Evolutionary conservation across 371 early-diverging fungal species (phyloP).

Genomic region (Smittium mucronatum): DNA sequence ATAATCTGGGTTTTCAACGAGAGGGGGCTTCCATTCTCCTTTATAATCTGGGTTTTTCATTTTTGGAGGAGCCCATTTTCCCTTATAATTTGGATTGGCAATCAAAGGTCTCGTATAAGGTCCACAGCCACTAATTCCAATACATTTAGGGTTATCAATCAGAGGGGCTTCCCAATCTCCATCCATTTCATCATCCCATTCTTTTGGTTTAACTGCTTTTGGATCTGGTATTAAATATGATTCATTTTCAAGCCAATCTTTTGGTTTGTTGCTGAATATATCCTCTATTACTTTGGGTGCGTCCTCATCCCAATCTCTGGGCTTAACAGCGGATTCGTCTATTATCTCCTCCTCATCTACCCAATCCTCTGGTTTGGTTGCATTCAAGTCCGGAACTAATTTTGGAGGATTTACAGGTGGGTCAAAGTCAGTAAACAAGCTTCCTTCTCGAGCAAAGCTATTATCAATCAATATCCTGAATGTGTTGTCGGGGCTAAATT

Average conservation of each 20-base stretch:
- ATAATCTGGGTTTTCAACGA: slow-evolving; percentile 84
- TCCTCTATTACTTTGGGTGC: slow-evolving; percentile 55
- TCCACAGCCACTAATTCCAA: slow-evolving; percentile 62
- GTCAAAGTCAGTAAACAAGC: slow-evolving; percentile 73
- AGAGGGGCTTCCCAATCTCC: slow-evolving; percentile 58
- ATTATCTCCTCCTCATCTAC: slow-evolving; percentile 77
- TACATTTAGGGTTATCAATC: slow-evolving; percentile 64
- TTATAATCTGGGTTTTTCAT: slow-evolving; percentile 91
- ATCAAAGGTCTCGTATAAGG: slow-evolving; percentile 81
- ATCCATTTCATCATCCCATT: slow-evolving; percentile 80
- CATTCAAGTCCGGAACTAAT: slow-evolving; percentile 74
- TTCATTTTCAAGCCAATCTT: slow-evolving; percentile 53
- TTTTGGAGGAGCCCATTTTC: slow-evolving; percentile 61
- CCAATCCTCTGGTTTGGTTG: slow-evolving; percentile 89
- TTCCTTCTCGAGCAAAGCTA: slow-evolving; percentile 49
- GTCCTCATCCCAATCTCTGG: slow-evolving; percentile 73
- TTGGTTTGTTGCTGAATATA: slow-evolving; percentile 37
- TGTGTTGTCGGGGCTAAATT: slow-evolving; percentile 63
- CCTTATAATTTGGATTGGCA: slow-evolving; percentile 80
- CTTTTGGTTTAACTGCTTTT: slow-evolving; percentile 74
- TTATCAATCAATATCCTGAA: slow-evolving; percentile 75
- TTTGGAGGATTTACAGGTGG: slow-evolving; percentile 86
- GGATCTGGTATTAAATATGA: slow-evolving; percentile 58
- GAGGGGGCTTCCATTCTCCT: slow-evolving; percentile 83
- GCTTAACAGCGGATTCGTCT: slow-evolving; percentile 76